Percentiles rank a stretch among this genome's conserved stretches.
phyloP scores from a whole-genome alignment of 257 asterid genomes.

The Fraxinus excelsior region DNA sequence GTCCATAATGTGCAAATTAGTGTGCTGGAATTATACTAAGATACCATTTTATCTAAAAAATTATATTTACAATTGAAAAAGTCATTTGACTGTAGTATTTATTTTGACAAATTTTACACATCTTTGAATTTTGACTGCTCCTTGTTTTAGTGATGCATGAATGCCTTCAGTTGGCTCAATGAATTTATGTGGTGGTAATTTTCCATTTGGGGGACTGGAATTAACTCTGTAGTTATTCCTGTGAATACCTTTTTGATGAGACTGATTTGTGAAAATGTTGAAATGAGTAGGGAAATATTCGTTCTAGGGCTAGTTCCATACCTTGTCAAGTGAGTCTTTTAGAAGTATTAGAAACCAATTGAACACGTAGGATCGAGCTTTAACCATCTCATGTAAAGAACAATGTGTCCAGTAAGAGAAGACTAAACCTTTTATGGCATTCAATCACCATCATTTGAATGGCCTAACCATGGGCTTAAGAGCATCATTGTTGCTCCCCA shows the following conservation, averaged over 20 bases:
- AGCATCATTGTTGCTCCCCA: too few relatives aligned
- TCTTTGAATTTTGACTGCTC: neutral
- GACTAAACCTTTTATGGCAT: too few relatives aligned
- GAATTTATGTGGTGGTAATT: neutral
- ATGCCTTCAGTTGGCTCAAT: neutral
- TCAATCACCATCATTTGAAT: too few relatives aligned
- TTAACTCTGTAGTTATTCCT: too few relatives aligned
- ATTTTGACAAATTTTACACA: neutral
- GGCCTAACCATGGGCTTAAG: too few relatives aligned
- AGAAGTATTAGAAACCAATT: neutral
- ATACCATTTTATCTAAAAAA: neutral
- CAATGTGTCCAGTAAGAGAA: too few relatives aligned
- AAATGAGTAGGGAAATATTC: neutral
- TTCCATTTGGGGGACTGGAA: neutral
- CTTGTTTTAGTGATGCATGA: neutral
- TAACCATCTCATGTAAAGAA: too few relatives aligned
- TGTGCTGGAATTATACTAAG: neutral
- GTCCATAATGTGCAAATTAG: neutral
- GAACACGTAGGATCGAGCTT: too few relatives aligned
- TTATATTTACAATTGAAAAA: neutral
- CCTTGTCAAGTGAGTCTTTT: neutral
- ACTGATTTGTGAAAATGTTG: neutral
- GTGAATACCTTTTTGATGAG: neutral
- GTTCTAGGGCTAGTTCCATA: neutral
- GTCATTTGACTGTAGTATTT: neutral